Evolutionary conservation across 2,329 filamentous ascomycete species (phyloP).

Genomic region (Epicoccum nigrum): DNA sequence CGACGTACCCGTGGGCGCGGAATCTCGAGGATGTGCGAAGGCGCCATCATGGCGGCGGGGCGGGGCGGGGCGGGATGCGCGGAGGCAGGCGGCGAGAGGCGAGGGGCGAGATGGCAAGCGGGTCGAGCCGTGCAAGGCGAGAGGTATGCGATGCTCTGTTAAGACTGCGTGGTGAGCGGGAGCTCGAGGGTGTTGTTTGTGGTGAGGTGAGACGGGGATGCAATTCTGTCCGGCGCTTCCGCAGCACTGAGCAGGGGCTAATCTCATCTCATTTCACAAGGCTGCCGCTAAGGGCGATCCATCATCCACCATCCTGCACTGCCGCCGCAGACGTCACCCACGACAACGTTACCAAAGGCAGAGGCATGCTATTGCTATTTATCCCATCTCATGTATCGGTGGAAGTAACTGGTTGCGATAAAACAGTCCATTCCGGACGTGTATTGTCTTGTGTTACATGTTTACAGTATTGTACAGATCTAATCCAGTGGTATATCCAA

Average conservation of each 20-base stretch:
- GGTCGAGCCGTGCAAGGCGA: not conserved
- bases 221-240: slow-evolving; percentile 23
- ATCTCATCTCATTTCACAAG: slow-evolving; percentile 23
- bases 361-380: no score
- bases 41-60: slow-evolving; percentile 38
- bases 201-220: slow-evolving; percentile 13
- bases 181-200: slow-evolving; percentile 11
- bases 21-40: slow-evolving; percentile 44
- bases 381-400: no score
- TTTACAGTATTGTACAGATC: slow-evolving; percentile 12
- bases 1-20: slow-evolving; percentile 47
- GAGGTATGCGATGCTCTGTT: slow-evolving; percentile 25
- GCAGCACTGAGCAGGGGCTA: slow-evolving; percentile 1
- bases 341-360: no score
- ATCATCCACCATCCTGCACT: not conserved
- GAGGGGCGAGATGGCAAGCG: not conserved
- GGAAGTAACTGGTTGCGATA: not conserved
- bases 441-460: not conserved
- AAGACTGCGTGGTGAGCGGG: slow-evolving; percentile 14
- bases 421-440: not conserved
- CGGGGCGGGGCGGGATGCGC: no score
- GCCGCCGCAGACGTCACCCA: slow-evolving; percentile 13
- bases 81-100: not conserved
- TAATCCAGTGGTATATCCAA: slow-evolving; percentile 2
- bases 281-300: slow-evolving; percentile 21